Evolutionary conservation across 2,329 filamentous ascomycete species (phyloP).

Genomic region (Paecilomyces niveus): DNA sequence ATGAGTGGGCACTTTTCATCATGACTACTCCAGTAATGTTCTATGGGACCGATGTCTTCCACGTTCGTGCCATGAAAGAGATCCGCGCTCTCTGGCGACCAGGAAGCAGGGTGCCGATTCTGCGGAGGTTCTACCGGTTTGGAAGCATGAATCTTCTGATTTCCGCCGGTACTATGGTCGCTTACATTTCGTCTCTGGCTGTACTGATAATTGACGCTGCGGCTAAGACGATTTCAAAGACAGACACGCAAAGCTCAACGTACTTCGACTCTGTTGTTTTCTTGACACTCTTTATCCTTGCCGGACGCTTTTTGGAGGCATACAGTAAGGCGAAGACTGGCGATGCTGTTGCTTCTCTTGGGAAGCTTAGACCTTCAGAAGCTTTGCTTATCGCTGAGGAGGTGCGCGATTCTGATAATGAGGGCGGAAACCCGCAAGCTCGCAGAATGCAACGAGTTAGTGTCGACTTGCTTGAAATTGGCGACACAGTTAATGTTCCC

Average conservation of each 20-base stretch:
- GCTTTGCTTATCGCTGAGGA: slow-evolving; percentile 55
- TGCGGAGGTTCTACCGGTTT: slow-evolving; percentile 79
- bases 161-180: slow-evolving; percentile 78
- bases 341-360: slow-evolving; percentile 73
- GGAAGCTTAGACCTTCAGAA: slow-evolving; percentile 68
- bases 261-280: slow-evolving; percentile 96
- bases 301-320: slow-evolving; percentile 56
- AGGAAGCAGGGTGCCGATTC: slow-evolving; percentile 63
- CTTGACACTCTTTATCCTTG: slow-evolving; percentile 77
- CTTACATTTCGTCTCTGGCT: slow-evolving; percentile 74
- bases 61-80: slow-evolving; percentile 71
- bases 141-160: slow-evolving; percentile 96
- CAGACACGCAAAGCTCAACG: slow-evolving; percentile 43
- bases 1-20: slow-evolving; percentile 72
- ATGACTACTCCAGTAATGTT: slow-evolving; percentile 83
- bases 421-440: slow-evolving; percentile 1
- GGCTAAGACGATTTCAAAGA: slow-evolving; percentile 31
- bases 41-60: slow-evolving; percentile 78
- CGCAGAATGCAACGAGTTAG: slow-evolving; percentile 39
- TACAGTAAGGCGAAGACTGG: slow-evolving; percentile 90
- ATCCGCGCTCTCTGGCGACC: slow-evolving; percentile 69
- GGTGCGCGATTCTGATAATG: background rate
- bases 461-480: slow-evolving; percentile 66
- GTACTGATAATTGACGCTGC: slow-evolving; percentile 60
- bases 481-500: slow-evolving; percentile 66